A percentile compares a stretch with the other conserved stretches of the same genome.
phyloP scores from a whole-genome alignment of 2,329 filamentous ascomycete species.

The Tolypocladium endophyticum region DNA sequence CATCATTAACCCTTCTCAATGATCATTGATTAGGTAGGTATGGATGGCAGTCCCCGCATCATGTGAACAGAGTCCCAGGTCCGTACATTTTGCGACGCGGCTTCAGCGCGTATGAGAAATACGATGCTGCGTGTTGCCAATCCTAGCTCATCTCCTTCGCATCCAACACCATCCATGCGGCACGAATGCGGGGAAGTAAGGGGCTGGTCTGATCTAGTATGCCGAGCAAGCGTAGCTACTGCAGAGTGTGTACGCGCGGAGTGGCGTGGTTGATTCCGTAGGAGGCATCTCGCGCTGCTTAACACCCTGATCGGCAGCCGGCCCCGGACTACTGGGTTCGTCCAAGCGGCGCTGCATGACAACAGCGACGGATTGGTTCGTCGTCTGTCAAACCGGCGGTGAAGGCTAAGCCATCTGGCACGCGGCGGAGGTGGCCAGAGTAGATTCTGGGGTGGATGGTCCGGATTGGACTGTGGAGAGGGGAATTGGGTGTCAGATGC shows the following conservation, averaged over 20 bases:
- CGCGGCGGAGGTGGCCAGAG: not conserved
- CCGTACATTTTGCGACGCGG: not conserved
- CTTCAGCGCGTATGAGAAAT: conserved; percentile 1
- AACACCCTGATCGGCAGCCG: not conserved
- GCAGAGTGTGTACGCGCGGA: not conserved
- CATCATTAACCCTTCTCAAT: not conserved
- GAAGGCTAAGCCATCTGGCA: not conserved
- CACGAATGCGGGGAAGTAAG: not conserved
- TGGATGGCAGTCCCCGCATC: not conserved
- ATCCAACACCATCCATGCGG: not conserved
- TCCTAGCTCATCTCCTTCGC: not conserved
- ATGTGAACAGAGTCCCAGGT: not conserved
- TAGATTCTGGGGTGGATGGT: not conserved
- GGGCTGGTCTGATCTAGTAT: not conserved
- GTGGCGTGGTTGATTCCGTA: not conserved
- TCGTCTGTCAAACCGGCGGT: not conserved
- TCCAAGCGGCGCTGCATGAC: not conserved
- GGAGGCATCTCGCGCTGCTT: not conserved
- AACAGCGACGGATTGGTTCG: not conserved
- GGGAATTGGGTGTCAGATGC: not conserved
- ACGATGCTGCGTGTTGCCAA: not conserved
- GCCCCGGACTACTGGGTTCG: not conserved
- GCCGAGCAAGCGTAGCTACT: not conserved
- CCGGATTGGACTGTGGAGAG: not conserved
- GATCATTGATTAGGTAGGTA: too few species aligned